A percentile compares a stretch with the other conserved stretches of the same genome.
Evolutionary conservation across 345 rosid species (phyloP).

Genomic region (Syzygium aromaticum): DNA sequence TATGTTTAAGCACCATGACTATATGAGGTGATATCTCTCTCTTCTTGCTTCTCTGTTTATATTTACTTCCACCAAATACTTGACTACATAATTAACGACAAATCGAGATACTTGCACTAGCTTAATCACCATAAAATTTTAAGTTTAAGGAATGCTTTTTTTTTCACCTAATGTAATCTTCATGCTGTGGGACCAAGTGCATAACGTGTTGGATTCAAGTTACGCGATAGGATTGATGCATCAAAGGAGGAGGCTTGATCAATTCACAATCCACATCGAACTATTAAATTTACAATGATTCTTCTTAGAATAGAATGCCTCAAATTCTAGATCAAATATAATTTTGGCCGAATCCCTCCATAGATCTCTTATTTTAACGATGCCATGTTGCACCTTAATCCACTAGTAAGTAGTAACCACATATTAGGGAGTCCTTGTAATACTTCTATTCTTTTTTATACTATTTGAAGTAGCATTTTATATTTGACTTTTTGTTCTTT

Average conservation of each 20-base stretch:
- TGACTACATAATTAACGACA: not conserved
- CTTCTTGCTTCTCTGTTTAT: not conserved
- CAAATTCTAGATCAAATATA: not conserved
- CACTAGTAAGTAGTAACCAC: not conserved
- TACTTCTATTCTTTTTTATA: not conserved
- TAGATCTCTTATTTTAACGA: not conserved
- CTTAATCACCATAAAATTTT: not conserved
- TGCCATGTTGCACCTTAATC: not conserved
- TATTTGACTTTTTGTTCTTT: not conserved
- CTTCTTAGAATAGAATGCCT: not conserved
- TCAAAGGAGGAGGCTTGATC: not conserved
- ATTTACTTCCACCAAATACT: not conserved
- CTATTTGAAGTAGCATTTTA: not conserved
- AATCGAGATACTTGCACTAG: not conserved
- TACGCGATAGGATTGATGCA: not conserved
- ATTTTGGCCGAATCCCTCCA: not conserved
- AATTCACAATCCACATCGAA: not conserved
- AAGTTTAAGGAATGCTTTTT: not conserved
- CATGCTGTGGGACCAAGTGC: not conserved
- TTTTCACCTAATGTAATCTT: not conserved
- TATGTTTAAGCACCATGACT: not conserved
- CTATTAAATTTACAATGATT: not conserved
- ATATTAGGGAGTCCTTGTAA: not conserved
- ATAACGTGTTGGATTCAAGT: not conserved
- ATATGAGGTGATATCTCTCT: not conserved